Base-by-base conservation (phyloP, 1,139 yeast genomes). In the Debaryomycetaceae sp. region DNA sequence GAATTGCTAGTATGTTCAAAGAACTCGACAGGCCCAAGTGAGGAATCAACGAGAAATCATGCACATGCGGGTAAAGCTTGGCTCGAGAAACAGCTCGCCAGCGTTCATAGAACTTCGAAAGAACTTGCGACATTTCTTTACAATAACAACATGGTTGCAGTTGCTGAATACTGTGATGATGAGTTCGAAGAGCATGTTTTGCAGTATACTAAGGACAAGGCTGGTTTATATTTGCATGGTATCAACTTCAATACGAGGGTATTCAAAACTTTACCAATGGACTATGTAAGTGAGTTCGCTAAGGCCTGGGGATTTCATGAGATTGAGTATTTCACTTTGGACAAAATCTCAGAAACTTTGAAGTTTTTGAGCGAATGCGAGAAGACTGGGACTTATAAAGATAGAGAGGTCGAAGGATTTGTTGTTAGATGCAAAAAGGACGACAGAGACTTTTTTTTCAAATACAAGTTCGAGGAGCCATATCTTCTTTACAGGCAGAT, bases 391-490 rank as follows among this genome's bases (percentile, higher is more conserved):
- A 76, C 84, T 1, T 90, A 83, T 67, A 66, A 85, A 1, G 82
- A 76, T 2, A 68, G 73, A 38, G 97, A 89, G 53, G 78, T 88
- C 6, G 99, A 95, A 66, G 99, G 99, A 0, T 95, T 93, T 67
- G 99, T 95, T 2, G 72, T 95, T 5, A 72, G 99, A 42, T 80
- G 93, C 54, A 66, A 69, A 41, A 47, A 52, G 13, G 52, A 45
- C 13, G 59, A 57, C 4, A 54, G 51, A 20, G 62, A 59, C 11
- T 89, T 78, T 56, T 89, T 95, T 64, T 95, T 90, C 78, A 95
- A 95, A 66, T 93, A 74, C 69, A 95, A 95, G 63, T 93, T 95
- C 61, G 96, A 90, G 53, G 97, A 95, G 64, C 99, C 99, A 0
- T 95, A 95, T 57, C 68, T 89, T 43, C 76, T 95, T 73, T 95